Evolutionary conservation across 2,329 filamentous ascomycete species (phyloP).

Genomic region (Thelonectria discophora): DNA sequence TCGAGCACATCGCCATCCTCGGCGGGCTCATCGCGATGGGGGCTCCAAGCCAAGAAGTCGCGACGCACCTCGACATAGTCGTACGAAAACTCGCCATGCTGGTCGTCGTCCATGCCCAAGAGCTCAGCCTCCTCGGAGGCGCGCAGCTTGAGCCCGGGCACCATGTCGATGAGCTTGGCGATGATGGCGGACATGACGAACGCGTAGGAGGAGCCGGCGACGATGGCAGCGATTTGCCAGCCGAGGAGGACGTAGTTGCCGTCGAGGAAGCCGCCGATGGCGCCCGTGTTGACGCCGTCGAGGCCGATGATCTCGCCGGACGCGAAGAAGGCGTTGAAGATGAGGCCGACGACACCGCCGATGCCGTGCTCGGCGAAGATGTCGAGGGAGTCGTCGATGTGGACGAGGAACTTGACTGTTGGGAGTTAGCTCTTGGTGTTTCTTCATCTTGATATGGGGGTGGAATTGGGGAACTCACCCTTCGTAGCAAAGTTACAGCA

Average conservation of each 20-base stretch:
- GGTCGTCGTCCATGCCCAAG: constrained; percentile 88
- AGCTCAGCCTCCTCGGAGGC: constrained; percentile 84
- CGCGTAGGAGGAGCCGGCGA: constrained; percentile 71
- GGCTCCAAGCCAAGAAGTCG: constrained; percentile 89
- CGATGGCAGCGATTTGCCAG: constrained; percentile 81
- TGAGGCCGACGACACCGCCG: constrained; percentile 72
- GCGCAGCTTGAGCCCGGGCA: constrained; percentile 81
- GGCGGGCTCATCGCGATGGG: constrained; percentile 72
- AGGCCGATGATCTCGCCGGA: constrained; percentile 76
- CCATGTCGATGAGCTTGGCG: constrained; percentile 76
- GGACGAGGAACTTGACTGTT: constrained; percentile 67
- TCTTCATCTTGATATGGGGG: too few species aligned
- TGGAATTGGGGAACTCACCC: constrained; percentile 46
- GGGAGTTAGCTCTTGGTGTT: too few species aligned
- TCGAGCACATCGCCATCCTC: constrained; percentile 64
- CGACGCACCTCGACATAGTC: constrained; percentile 90
- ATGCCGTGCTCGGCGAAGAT: constrained; percentile 77
- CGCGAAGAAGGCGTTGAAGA: constrained; percentile 79
- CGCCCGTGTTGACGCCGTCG: constrained; percentile 77
- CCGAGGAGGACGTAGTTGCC: constrained; percentile 79
- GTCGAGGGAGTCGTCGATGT: constrained; percentile 76
- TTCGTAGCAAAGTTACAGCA: constrained; percentile 76
- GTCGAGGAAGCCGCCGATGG: constrained; percentile 76
- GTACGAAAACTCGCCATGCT: constrained; percentile 90
- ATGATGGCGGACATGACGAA: constrained; percentile 79